Conservation (phyloP, 805 yeast species). For the Debaryomyces prosopidis region DNA sequence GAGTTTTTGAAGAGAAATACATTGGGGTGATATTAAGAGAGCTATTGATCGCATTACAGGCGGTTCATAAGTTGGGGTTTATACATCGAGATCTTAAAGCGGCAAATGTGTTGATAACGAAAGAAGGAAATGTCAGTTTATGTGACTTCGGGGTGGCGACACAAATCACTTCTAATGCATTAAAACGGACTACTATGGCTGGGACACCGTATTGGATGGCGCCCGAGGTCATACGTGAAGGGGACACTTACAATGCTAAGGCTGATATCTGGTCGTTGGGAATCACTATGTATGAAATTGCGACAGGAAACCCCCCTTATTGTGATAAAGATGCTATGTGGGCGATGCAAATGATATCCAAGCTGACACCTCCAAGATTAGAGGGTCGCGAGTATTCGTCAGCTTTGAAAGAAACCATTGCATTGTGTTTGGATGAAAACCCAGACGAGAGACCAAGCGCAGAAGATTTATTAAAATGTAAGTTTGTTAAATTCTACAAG, state of each 20-base stretch:
- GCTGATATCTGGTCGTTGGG: conserved; percentile 99
- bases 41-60: conserved; percentile 69
- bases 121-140: conserved; percentile 85
- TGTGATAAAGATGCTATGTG: conserved; percentile 92
- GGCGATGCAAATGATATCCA: conserved; percentile 92
- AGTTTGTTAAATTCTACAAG: conserved; percentile 65
- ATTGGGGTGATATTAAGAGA: conserved; percentile 86
- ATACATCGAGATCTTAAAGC: conserved; percentile 97
- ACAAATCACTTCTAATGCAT: conserved; percentile 69
- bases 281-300: conserved; percentile 88
- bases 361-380: conserved; percentile 89
- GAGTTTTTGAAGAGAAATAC: conserved; percentile 81
- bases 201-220: conserved; percentile 99
- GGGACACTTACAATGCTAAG: conserved; percentile 80
- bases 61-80: conserved; percentile 85
- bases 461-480: conserved; percentile 75
- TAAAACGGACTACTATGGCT: conserved; percentile 91
- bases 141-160: conserved; percentile 99
- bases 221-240: conserved; percentile 95
- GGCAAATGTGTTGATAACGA: conserved; percentile 86
- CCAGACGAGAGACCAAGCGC: conserved; percentile 88
- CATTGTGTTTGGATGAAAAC: conserved; percentile 89
- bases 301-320: conserved; percentile 97
- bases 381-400: conserved; percentile 86
- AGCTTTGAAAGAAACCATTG: conserved; percentile 80